Percentiles rank a stretch among this genome's conserved stretches.
Conservation (phyloP, 176 grass and related monocot genomes). For the Oryza rufipogon region DNA sequence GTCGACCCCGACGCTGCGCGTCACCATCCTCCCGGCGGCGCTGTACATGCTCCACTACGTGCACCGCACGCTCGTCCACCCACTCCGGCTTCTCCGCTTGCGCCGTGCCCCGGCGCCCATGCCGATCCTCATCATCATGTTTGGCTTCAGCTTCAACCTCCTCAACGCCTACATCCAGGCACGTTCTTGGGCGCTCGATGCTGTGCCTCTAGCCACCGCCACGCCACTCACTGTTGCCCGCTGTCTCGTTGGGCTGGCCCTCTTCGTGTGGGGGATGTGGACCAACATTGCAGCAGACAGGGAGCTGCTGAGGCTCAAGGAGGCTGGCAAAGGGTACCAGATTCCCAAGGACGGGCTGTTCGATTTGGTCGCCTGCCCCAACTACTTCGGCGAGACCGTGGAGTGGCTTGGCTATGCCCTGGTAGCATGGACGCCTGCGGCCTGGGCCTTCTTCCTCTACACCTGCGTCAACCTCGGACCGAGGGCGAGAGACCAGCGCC, state of each 20-base stretch:
- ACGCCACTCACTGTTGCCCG: neutral
- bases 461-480: conserved; percentile 77
- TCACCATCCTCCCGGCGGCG: conserved; percentile 44
- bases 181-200: conserved; percentile 59
- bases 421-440: conserved; percentile 71
- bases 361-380: conserved; percentile 71
- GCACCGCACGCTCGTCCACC: conserved; percentile 71
- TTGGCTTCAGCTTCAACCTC: conserved; percentile 73
- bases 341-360: conserved; percentile 82
- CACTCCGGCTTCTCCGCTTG: conserved; percentile 65
- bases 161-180: conserved; percentile 80
- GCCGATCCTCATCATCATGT: conserved; percentile 49
- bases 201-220: conserved; percentile 4
- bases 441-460: conserved; percentile 79
- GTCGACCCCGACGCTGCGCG: neutral
- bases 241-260: conserved; percentile 38
- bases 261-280: conserved; percentile 83
- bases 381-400: conserved; percentile 77
- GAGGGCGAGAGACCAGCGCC: conserved; percentile 64
- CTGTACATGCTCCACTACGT: conserved; percentile 71
- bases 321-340: conserved; percentile 74
- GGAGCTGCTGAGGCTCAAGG: conserved; percentile 75
- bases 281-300: conserved; percentile 67
- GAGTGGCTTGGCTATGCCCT: conserved; percentile 91
- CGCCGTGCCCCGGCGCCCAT: conserved; percentile 34